phyloP scores from a whole-genome alignment of 768 basidiomycete species.

The Phylloporus arenicola region DNA sequence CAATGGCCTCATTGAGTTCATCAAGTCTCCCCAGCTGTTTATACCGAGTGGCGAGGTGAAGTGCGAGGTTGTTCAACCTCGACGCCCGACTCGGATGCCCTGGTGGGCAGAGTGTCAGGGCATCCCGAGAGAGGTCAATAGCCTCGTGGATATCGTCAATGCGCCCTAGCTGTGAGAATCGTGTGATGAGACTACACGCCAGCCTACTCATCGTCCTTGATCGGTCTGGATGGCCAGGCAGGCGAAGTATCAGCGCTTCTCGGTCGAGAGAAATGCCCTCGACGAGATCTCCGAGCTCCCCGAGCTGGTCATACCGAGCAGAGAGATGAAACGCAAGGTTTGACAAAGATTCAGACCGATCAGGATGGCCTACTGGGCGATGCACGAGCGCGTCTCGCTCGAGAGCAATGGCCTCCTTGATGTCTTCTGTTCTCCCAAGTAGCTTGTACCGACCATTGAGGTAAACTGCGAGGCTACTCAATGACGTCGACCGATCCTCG shows the following conservation, averaged over 20 bases:
- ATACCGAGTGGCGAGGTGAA: not conserved
- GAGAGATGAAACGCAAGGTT: not conserved
- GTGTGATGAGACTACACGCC: not conserved
- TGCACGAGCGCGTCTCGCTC: not conserved
- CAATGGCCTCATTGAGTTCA: not conserved
- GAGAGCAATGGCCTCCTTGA: not conserved
- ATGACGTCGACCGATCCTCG: too few relatives aligned
- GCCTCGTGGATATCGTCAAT: not conserved
- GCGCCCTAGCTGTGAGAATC: not conserved
- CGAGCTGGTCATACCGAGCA: not conserved
- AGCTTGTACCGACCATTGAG: not conserved
- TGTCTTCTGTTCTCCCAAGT: not conserved
- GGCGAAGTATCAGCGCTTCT: not conserved
- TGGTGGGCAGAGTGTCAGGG: not conserved
- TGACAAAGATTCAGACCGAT: not conserved
- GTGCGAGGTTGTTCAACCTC: not conserved
- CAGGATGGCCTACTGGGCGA: not conserved
- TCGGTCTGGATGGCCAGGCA: not conserved
- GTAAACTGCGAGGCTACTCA: not conserved
- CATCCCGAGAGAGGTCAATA: not conserved
- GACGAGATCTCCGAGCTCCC: not conserved
- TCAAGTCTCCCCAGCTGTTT: not conserved
- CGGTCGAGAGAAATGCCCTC: not conserved
- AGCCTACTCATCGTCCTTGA: not conserved
- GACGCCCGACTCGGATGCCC: not conserved